Base-by-base conservation (phyloP, 495 filamentous ascomycete species). In the Neurospora discreta region DNA sequence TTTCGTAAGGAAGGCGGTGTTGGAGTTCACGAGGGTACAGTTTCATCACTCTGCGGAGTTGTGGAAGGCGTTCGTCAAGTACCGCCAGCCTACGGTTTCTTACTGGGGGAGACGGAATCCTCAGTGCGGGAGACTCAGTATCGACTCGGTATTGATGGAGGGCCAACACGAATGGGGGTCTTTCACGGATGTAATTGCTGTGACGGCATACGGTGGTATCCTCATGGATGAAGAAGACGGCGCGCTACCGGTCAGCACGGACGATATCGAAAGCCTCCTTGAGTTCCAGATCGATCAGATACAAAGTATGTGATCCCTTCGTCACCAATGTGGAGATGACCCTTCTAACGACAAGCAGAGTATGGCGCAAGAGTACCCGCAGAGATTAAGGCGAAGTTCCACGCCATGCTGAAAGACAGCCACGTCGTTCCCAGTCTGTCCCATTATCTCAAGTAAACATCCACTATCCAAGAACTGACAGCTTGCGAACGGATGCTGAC, bases 231-330 rank as follows among this genome's bases (percentile, higher is more conserved):
- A 87, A 58, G 75, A 79, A 8, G 82, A 83, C 11, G 71, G 72
- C 15, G 76, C 78, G 7, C 65, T 81, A 39, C 79, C 81, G 5
- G 82, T 93, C 68, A 95, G 93, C 76, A 89, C 88, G 0, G 92
- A 97, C 72, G 95, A 97, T 77, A 85, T 97, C 11, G 93, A 97
- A 78, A 88, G 89, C 23, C 81, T 97, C 46, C 75, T 97, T 30
- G 93, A 97, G 72, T 95, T 93, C 74, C 94, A 98, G 80, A 89
- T 97, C 38, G 89, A 91, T 68, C 89, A 91, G 77, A 87, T 97
- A 79, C 94, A 97, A 78, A 91, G 93, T 92, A 84, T 74, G 88
- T 82, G 16, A 6, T 11, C 20, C 52, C 41, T 20, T 10, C 9
- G 4, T n/a, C 60, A 11, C 26, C 10, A 20, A 30, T 16, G 26